These are phyloP conservation scores for Polychaeton citri DNA, from an alignment of 2,329 filamentous ascomycete genomes.

Conservation along the genomic window DNA sequence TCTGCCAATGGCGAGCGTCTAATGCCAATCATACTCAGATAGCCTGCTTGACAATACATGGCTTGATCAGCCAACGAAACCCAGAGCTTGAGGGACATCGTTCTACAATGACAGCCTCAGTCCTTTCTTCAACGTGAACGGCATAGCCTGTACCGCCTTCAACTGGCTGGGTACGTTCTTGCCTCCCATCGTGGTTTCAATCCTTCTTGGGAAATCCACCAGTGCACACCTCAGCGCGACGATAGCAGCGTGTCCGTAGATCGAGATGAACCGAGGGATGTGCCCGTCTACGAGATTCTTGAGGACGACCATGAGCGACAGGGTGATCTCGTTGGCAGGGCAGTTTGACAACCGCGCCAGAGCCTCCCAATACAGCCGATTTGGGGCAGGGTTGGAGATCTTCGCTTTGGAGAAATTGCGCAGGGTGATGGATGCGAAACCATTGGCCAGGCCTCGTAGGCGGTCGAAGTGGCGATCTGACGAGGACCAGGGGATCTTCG, in stretches of 20 bases:
- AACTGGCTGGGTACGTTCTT: conserved; percentile 1
- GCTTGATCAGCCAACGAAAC: no score
- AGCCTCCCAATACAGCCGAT: conserved; percentile 68
- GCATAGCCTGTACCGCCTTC: conserved; percentile 5
- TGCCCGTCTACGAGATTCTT: conserved; percentile 47
- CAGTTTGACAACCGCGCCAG: conserved; percentile 67
- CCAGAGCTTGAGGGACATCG: neutral
- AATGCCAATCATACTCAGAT: no score
- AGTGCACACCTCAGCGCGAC: conserved; percentile 57
- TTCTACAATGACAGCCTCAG: conserved; percentile 8
- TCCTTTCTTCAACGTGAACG: conserved; percentile 6
- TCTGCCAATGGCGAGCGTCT: no score
- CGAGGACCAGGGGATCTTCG: conserved; percentile 33
- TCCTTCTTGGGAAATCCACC: conserved; percentile 51
- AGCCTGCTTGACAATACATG: no score
- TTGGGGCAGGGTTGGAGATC: conserved; percentile 61
- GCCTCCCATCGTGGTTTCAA: neutral
- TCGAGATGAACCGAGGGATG: conserved; percentile 60
- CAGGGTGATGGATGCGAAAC: conserved; percentile 70
- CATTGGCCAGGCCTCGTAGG: conserved; percentile 72
- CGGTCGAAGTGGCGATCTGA: conserved; percentile 58
- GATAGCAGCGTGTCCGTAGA: conserved; percentile 68
- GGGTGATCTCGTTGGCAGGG: conserved; percentile 37
- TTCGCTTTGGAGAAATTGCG: conserved; percentile 64
- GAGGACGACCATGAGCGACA: conserved; percentile 37